Base-by-base conservation (phyloP, 768 basidiomycete genomes). In the Mycena olivaceomarginata region DNA sequence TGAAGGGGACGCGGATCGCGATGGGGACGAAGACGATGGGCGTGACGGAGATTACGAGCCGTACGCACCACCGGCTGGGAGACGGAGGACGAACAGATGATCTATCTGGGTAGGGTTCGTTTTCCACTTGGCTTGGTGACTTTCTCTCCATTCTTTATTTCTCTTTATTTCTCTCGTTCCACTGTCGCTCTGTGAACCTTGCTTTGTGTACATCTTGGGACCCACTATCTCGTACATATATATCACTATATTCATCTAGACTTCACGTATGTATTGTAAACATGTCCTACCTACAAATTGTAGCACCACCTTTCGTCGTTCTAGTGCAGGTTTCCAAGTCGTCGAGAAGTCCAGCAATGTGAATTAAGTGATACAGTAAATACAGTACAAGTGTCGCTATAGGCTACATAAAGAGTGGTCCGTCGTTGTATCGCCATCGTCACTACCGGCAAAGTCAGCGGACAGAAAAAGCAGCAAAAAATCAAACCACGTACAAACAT, bases 1-100 rank as follows among this genome's bases (percentile, higher is more conserved):
- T 16, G 83, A 82, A 37, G 82, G 83, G 10, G 83, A 81, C 15
- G 84, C n/a, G 16, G 62, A 70, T 31, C 45, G 81, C 18, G 80
- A 37, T n/a, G 41, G 67, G 12, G 69, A 53, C 12, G 70, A 66
- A 51, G 81, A 81, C 56, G 80, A 76, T 13, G 76, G 72, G 46
- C 72, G 69, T 57, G 74, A 72, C 43, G 82, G 79, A 39, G 79
- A 80, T 59, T 74, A 73, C 40, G 76, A 75, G 46, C 80, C 31
- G 31, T 31, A 31, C 31, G 3, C 75, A 11, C 70, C 65, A 3
- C 66, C 64, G 13, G 60, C 69, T 31, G 65, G 70, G 53, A 59
- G 76, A 69, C 68, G 69, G 39, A 70, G 65, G 64, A 11, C 68
- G 13, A 64, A 64, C 25, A 64, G 68, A 43, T 70, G 67, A 74